Percentiles rank a stretch among this genome's conserved stretches.
phyloP scores from a whole-genome alignment of 2,329 filamentous ascomycete genomes.

The Cordyceps cicadae region DNA sequence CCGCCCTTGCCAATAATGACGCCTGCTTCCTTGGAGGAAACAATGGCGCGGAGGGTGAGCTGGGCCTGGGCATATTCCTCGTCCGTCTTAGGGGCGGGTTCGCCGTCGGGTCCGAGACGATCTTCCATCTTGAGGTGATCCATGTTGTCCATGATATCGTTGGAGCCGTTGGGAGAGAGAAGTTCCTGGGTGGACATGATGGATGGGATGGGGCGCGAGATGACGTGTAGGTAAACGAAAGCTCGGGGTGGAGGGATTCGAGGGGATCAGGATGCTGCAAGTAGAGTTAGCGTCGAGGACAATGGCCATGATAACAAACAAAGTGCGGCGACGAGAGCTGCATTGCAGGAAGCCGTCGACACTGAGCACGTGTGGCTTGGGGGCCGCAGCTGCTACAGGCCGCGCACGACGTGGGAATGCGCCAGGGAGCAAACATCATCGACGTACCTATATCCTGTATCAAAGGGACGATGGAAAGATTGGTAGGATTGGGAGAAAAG shows the following conservation, averaged over 20 bases:
- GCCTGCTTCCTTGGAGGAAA: conserved; percentile 97
- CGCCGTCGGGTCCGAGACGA: conserved; percentile 63
- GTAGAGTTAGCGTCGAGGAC: neutral
- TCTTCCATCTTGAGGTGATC: conserved; percentile 61
- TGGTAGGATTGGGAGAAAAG: neutral
- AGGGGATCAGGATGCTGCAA: neutral
- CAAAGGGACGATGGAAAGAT: neutral
- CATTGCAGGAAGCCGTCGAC: neutral
- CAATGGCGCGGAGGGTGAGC: conserved; percentile 91
- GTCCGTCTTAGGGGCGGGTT: conserved; percentile 79
- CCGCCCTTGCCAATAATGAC: conserved; percentile 98
- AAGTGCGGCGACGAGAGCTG: neutral
- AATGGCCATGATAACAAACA: neutral
- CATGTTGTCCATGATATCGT: conserved; percentile 52
- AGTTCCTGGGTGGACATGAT: conserved; percentile 59
- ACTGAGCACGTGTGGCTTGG: conserved; percentile 9
- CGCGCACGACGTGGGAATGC: neutral
- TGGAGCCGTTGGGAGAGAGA: conserved; percentile 47
- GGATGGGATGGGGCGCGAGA: conserved; percentile 13
- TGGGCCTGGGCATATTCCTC: conserved; percentile 92
- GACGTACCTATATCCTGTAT: conserved; percentile 8
- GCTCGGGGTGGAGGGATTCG: neutral
- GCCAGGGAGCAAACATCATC: neutral
- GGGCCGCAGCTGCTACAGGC: neutral
- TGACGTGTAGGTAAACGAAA: conserved; percentile 2